Evolutionary conservation across 108 stramenopile genomes (phyloP).

Genomic region (Cyclotella atomus): DNA sequence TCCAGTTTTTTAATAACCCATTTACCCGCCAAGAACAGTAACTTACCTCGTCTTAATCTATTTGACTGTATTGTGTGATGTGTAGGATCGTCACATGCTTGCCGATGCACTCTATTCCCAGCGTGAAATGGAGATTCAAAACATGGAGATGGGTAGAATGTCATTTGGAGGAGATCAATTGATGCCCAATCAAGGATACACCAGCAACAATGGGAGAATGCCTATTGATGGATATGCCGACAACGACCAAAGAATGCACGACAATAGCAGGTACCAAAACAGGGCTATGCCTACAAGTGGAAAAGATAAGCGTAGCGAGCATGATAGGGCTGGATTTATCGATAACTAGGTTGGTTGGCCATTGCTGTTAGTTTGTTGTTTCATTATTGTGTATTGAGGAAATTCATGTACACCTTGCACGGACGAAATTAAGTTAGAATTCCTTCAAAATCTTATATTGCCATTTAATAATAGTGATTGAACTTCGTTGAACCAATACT

Average conservation of each 20-base stretch:
- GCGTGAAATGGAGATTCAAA: background rate
- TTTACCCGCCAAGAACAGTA: too few relatives aligned
- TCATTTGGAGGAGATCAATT: background rate
- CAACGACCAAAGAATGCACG: background rate
- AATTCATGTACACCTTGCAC: too few relatives aligned
- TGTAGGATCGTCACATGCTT: constrained; percentile 1
- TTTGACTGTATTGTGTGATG: background rate
- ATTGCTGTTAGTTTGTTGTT: background rate
- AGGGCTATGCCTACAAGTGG: constrained; percentile 1
- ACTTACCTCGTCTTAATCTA: too few relatives aligned
- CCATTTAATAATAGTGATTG: too few relatives aligned
- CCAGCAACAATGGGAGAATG: background rate
- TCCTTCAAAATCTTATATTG: too few relatives aligned
- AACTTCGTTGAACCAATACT: too few relatives aligned
- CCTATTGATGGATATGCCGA: background rate
- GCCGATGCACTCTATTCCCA: constrained; percentile 2
- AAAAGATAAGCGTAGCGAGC: background rate
- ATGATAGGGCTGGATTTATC: constrained; percentile 14
- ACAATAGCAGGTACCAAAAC: background rate
- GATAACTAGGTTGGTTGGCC: background rate
- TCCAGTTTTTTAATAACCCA: background rate
- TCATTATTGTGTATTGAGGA: too few relatives aligned
- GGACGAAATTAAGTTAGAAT: too few relatives aligned
- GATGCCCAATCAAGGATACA: background rate
- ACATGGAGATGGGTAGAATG: constrained; percentile 6